Evolutionary conservation across 805 yeast genomes (phyloP).

Genomic region (Debaryomyces tyrocola): DNA sequence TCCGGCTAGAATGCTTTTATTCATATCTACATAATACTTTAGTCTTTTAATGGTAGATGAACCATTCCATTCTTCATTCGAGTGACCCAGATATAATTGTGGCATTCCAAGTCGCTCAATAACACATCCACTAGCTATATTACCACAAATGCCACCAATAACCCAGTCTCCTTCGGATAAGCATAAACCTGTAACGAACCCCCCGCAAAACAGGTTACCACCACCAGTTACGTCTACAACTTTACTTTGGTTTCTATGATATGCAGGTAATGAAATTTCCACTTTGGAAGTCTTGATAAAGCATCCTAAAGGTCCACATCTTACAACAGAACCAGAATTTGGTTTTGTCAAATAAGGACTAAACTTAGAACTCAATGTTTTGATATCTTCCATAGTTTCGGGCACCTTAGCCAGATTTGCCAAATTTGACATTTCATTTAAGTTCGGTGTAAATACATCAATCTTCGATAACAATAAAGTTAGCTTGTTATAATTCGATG

Average conservation of each 20-base stretch:
- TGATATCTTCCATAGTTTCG: constrained; percentile 35
- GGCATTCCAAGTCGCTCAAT: constrained; percentile 84
- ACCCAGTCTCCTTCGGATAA: constrained; percentile 47
- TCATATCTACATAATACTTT: constrained; percentile 26
- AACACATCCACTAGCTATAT: constrained; percentile 76
- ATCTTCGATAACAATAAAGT: constrained; percentile 42
- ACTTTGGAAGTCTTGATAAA: constrained; percentile 35
- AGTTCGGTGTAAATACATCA: constrained; percentile 77
- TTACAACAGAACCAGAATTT: constrained; percentile 54
- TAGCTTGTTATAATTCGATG: constrained; percentile 40
- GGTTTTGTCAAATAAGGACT: constrained; percentile 37
- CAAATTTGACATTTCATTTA: constrained; percentile 75
- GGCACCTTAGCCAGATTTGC: constrained; percentile 50
- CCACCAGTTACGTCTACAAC: constrained; percentile 48
- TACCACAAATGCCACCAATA: constrained; percentile 65
- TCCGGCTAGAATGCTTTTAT: neutral
- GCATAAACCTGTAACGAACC: constrained; percentile 53
- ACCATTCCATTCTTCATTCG: constrained; percentile 62
- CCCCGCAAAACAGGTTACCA: constrained; percentile 47
- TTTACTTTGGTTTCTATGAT: constrained; percentile 47
- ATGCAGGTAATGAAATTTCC: constrained; percentile 65
- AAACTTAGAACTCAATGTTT: constrained; percentile 42
- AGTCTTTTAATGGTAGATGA: constrained; percentile 45
- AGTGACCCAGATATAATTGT: constrained; percentile 14
- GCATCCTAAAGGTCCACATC: constrained; percentile 81